Evolutionary conservation across 768 basidiomycete genomes (phyloP).

Genomic region (Phlebiopsis flavidoalba): DNA sequence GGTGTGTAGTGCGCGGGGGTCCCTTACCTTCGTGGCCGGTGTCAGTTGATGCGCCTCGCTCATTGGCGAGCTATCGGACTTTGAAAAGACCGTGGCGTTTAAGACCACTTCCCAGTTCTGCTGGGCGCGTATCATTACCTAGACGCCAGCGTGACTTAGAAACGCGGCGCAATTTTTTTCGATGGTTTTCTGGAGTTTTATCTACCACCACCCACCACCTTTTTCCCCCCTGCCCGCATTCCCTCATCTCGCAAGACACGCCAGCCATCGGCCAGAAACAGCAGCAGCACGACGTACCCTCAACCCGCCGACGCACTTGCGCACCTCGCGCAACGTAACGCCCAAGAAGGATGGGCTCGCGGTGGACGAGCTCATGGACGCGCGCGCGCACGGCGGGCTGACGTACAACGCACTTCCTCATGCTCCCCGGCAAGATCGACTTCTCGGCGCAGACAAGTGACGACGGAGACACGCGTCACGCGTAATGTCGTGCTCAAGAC

Average conservation of each 20-base stretch:
- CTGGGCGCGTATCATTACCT: not conserved
- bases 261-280: constrained; percentile 15
- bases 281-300: constrained; percentile 36
- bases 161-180: constrained; percentile 1
- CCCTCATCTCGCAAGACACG: constrained; percentile 10
- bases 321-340: constrained; percentile 69
- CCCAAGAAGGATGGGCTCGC: constrained; percentile 77
- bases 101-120: too few relatives aligned
- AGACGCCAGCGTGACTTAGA: constrained; percentile 2
- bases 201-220: constrained; percentile 13
- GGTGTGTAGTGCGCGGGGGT: too few relatives aligned
- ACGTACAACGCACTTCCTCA: constrained; percentile 97
- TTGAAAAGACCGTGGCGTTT: too few relatives aligned
- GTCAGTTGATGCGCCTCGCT: too few relatives aligned
- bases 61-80: too few relatives aligned
- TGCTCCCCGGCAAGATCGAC: constrained; percentile 93
- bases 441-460: constrained; percentile 80
- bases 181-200: constrained; percentile 12
- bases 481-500: constrained; percentile 90
- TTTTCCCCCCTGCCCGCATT: not conserved
- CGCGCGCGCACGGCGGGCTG: constrained; percentile 79
- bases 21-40: too few relatives aligned
- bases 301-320: constrained; percentile 70
- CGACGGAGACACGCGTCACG: constrained; percentile 82
- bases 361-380: constrained; percentile 83